Percentiles rank a stretch among this genome's conserved stretches.
Conservation (phyloP, 345 rosid genomes). For the Eucalyptus marginata region DNA sequence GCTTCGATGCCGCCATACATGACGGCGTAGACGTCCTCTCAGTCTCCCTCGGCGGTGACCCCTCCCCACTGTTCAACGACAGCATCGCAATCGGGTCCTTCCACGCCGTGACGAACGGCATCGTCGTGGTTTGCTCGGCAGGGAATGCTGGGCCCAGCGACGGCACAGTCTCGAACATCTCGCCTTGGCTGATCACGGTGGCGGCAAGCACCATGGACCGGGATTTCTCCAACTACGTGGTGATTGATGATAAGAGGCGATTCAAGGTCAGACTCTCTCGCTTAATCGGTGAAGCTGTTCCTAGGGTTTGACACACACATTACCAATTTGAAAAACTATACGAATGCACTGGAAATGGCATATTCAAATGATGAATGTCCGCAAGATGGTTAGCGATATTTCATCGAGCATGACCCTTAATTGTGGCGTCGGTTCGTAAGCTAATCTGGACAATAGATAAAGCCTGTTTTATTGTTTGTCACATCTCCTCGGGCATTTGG, state of each 20-base stretch:
- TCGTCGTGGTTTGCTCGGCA: constrained; percentile 59
- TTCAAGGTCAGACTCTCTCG: constrained; percentile 36
- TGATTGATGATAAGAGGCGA: constrained; percentile 37
- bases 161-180: constrained; percentile 47
- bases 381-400: neutral
- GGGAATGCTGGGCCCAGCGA: constrained; percentile 82
- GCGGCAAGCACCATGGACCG: constrained; percentile 90
- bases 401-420: too few species aligned
- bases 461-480: neutral
- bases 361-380: neutral
- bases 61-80: constrained; percentile 36
- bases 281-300: neutral
- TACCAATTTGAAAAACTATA: neutral
- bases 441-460: too few species aligned
- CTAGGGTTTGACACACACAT: neutral
- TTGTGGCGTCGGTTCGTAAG: too few species aligned
- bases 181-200: constrained; percentile 90
- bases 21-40: constrained; percentile 79
- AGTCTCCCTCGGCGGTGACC: constrained; percentile 47
- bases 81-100: constrained; percentile 68
- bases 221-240: constrained; percentile 59
- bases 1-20: constrained; percentile 59
- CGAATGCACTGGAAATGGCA: neutral
- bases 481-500: neutral
- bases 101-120: constrained; percentile 54